Conservation (phyloP, 352 stramenopile species). For the Phytophthora chlamydospora region DNA sequence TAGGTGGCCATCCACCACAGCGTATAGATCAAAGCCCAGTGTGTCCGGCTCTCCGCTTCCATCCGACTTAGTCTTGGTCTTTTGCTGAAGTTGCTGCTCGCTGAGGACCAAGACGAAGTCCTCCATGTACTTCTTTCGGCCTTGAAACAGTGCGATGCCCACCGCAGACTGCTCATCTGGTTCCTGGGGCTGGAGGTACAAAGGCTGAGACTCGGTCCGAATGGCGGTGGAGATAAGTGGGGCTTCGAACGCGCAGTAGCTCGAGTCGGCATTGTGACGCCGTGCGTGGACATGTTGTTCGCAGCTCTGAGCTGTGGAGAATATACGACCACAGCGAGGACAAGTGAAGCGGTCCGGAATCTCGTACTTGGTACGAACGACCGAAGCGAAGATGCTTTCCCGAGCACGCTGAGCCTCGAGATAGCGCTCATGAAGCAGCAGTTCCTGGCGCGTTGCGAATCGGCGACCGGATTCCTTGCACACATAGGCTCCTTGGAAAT, state of each 20-base stretch:
- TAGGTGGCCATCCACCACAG: slow-evolving; percentile 95
- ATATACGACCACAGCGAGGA: slow-evolving; percentile 64
- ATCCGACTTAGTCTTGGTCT: background rate
- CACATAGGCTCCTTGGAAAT: slow-evolving; percentile 84
- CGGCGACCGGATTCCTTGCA: slow-evolving; percentile 60
- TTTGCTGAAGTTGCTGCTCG: slow-evolving; percentile 32
- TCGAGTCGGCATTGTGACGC: slow-evolving; percentile 44
- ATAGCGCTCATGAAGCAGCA: slow-evolving; percentile 69
- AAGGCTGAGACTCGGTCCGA: slow-evolving; percentile 23
- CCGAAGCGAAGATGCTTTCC: slow-evolving; percentile 57
- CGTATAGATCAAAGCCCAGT: slow-evolving; percentile 88
- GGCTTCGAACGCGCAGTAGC: slow-evolving; percentile 69
- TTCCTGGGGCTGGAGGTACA: slow-evolving; percentile 9
- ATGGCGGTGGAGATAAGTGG: slow-evolving; percentile 28
- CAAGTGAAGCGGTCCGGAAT: slow-evolving; percentile 57
- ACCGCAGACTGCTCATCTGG: slow-evolving; percentile 24
- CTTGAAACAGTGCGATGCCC: slow-evolving; percentile 84
- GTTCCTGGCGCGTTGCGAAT: slow-evolving; percentile 71
- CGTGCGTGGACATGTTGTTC: slow-evolving; percentile 63
- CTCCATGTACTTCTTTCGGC: slow-evolving; percentile 94
- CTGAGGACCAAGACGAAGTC: slow-evolving; percentile 67
- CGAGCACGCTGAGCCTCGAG: slow-evolving; percentile 53
- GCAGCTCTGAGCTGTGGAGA: slow-evolving; percentile 68
- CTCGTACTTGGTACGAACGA: slow-evolving; percentile 60
- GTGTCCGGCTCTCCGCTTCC: background rate